These are phyloP conservation scores for Alternaria triticimaculans DNA, from an alignment of 2,329 filamentous ascomycete species.

Conservation along the genomic window DNA sequence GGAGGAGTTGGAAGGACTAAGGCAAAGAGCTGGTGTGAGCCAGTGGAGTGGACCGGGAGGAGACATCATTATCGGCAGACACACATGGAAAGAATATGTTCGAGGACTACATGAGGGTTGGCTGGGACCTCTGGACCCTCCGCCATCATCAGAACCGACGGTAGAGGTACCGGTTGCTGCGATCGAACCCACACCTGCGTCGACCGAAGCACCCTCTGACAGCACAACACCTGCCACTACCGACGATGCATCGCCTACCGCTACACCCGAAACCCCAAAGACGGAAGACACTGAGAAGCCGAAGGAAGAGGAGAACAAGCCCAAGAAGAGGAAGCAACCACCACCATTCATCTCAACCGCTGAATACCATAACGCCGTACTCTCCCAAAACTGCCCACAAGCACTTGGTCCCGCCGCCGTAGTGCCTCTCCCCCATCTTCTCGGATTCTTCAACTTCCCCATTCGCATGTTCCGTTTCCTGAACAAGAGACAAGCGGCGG, in stretches of 20 bases:
- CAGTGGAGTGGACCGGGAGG: constrained; percentile 78
- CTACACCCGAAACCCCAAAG: constrained; percentile 32
- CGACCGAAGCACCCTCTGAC: constrained; percentile 19
- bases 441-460: constrained; percentile 91
- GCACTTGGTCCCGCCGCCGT: constrained; percentile 75
- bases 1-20: constrained; percentile 67
- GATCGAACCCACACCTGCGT: constrained; percentile 10
- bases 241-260: constrained; percentile 48
- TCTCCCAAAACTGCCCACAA: constrained; percentile 71
- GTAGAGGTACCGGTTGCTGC: constrained; percentile 27
- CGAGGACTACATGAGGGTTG: constrained; percentile 94
- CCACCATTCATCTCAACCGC: constrained; percentile 74
- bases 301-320: constrained; percentile 53
- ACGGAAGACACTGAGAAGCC: constrained; percentile 36
- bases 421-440: constrained; percentile 83
- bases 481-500: constrained; percentile 82
- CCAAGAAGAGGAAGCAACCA: constrained; percentile 64
- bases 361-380: constrained; percentile 71
- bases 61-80: constrained; percentile 86
- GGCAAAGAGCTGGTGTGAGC: constrained; percentile 70
- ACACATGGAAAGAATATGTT: constrained; percentile 98
- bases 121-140: constrained; percentile 81
- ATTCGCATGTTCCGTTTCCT: constrained; percentile 87
- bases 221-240: constrained; percentile 16
- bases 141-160: constrained; percentile 42